Evolutionary conservation across 2,329 filamentous ascomycete genomes (phyloP).

Genomic region (Calonectria hawksworthii): DNA sequence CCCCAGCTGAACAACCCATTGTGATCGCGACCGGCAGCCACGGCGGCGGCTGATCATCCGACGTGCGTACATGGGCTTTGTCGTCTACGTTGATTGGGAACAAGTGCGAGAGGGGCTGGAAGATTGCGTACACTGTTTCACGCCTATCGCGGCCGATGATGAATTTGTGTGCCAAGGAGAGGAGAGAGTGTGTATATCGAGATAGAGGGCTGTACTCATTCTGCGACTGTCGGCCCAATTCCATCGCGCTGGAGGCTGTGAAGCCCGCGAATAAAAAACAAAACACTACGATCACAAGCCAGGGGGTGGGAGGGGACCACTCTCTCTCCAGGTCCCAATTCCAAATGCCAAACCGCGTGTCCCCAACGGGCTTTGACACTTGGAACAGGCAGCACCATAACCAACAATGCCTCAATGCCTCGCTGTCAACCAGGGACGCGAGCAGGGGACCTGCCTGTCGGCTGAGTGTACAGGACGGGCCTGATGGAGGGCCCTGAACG

Average conservation of each 20-base stretch:
- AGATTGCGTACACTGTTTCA: slow-evolving; percentile 23
- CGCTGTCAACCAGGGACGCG: slow-evolving; percentile 5
- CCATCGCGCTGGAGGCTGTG: slow-evolving; percentile 14
- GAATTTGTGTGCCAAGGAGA: slow-evolving; percentile 1
- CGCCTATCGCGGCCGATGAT: slow-evolving; percentile 4
- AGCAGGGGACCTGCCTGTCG: slow-evolving; percentile 21
- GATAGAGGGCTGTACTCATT: neutral
- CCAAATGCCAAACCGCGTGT: slow-evolving; percentile 18
- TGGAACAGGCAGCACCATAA: slow-evolving; percentile 10
- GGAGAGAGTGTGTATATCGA: neutral
- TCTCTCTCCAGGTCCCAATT: neutral
- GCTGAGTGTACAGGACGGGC: slow-evolving; percentile 22
- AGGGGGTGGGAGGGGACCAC: neutral
- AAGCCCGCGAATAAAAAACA: slow-evolving; percentile 11
- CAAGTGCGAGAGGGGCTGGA: neutral
- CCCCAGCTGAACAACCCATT: slow-evolving; percentile 13
- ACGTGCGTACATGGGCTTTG: neutral
- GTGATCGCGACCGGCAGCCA: slow-evolving; percentile 4
- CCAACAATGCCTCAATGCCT: slow-evolving; percentile 15
- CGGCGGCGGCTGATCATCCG: neutral
- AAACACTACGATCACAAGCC: neutral
- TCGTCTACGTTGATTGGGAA: neutral
- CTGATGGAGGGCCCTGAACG: slow-evolving; percentile 20
- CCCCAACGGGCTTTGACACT: slow-evolving; percentile 10
- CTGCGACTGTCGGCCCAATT: slow-evolving; percentile 2